Evolutionary conservation across 192 early-diverging fungal genomes (phyloP), one percentile per base, ranked within the genome.

Genomic region (Irineochytrium annulatum): DNA sequence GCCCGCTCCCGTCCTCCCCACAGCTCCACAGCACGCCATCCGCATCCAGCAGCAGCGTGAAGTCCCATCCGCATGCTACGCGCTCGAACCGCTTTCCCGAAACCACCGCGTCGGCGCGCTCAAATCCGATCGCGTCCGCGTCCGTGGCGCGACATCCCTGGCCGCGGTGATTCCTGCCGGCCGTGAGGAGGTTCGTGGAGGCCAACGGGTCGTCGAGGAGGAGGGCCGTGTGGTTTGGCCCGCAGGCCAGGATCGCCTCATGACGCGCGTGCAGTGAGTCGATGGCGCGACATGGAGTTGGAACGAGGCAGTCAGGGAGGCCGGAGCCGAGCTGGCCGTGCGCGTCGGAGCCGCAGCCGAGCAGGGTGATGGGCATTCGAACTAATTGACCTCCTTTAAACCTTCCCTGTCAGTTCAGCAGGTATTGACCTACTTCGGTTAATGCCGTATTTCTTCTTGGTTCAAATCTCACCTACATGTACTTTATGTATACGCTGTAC

Each of bases 171-270:
- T 86, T 83, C 53, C 60, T 61, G 16, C 85, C 85, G 0, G 59
- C 60, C 62, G 77, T 68, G 52, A 67, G 71, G 34, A 87, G 41
- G 19, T 33, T 37, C n/a, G 76, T 70, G n/a, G n/a, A n/a, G n/a
- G n/a, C n/a, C n/a, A n/a, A n/a, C n/a, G n/a, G n/a, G 6, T 45
- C 24, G 8, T 24, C 33, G 1, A 75, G 73, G 17, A 84, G 63
- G 14, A 83, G n/a, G 0, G 79, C 81, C 1, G 85, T 71, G 60
- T 89, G 87, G 60, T 89, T 89, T 2, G 85, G 80, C n/a, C 87
- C 87, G n/a, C 82, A 80, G 5, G 71, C 43, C 43, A 86, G 72
- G 27, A 49, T 49, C 14, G 43, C 52, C 24, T 73, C 67, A 49
- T 68, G 63, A 3, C 35, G 28, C n/a, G 28, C 8, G 29, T 44